phyloP scores from a whole-genome alignment of 2,329 filamentous ascomycete genomes.

The Talaromyces funiculosus region DNA sequence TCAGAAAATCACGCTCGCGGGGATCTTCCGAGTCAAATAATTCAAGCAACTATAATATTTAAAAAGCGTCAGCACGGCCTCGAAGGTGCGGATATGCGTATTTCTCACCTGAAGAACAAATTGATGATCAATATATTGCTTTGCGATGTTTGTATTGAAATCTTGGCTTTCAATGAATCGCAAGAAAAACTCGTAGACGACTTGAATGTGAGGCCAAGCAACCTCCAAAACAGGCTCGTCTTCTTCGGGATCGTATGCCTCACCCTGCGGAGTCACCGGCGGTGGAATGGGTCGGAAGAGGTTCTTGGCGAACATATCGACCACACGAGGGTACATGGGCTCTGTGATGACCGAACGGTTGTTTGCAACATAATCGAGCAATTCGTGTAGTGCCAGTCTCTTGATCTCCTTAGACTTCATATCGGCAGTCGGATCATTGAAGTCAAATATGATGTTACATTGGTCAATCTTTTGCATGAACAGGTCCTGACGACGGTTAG shows the following conservation, averaged over 20 bases:
- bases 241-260: slow-evolving; percentile 97
- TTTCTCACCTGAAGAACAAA: slow-evolving; percentile 72
- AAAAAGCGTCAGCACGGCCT: slow-evolving; percentile 13
- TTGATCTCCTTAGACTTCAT: slow-evolving; percentile 99
- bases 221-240: slow-evolving; percentile 97
- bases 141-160: slow-evolving; percentile 99
- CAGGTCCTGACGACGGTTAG: slow-evolving; percentile 87
- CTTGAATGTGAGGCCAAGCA: slow-evolving; percentile 98
- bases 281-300: slow-evolving; percentile 94
- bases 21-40: slow-evolving; percentile 98
- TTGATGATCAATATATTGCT: slow-evolving; percentile 96
- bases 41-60: slow-evolving; percentile 66
- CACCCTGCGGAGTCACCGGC: slow-evolving; percentile 94
- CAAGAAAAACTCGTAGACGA: slow-evolving; percentile 98
- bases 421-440: slow-evolving; percentile 94
- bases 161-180: slow-evolving; percentile 99
- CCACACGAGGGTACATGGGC: slow-evolving; percentile 96
- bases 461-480: slow-evolving; percentile 99
- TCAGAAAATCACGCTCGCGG: slow-evolving; percentile 91
- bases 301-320: slow-evolving; percentile 99
- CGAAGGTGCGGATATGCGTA: slow-evolving; percentile 13
- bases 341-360: slow-evolving; percentile 98
- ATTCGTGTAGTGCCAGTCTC: slow-evolving; percentile 85
- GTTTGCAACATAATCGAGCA: slow-evolving; percentile 97
- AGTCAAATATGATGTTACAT: slow-evolving; percentile 99